Percentiles rank a stretch among this genome's conserved stretches.
phyloP scores from a whole-genome alignment of 2,329 filamentous ascomycete species.

The Monosporascus sp. region DNA sequence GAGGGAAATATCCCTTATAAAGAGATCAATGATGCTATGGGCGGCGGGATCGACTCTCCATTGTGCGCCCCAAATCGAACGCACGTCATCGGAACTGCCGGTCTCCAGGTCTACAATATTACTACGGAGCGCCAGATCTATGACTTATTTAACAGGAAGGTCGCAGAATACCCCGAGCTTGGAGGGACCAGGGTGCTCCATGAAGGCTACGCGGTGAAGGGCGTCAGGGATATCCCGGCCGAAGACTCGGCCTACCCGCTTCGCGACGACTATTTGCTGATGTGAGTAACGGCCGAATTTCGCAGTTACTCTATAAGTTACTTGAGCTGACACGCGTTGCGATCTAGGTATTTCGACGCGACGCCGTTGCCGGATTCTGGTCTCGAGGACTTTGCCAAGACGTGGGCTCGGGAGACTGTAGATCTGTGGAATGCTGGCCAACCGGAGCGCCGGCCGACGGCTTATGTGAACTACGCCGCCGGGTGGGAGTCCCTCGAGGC shows the following conservation, averaged over 20 bases:
- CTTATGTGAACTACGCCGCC: slow-evolving; percentile 6
- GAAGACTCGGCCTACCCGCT: neutral
- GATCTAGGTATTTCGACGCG: neutral
- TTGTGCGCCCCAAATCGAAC: neutral
- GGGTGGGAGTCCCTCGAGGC: slow-evolving; percentile 9
- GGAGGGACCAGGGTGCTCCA: neutral
- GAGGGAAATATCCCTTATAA: slow-evolving; percentile 14
- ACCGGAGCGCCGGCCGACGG: neutral
- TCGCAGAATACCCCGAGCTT: slow-evolving; percentile 1
- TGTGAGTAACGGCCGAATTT: neutral
- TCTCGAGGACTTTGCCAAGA: neutral
- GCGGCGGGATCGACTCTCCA: neutral
- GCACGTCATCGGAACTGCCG: slow-evolving; percentile 4
- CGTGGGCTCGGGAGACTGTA: neutral
- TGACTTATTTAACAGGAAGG: slow-evolving; percentile 9
- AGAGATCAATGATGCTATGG: slow-evolving; percentile 4
- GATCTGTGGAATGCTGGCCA: neutral
- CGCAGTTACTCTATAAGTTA: neutral
- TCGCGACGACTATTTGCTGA: neutral
- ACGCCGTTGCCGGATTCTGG: neutral
- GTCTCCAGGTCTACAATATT: slow-evolving; percentile 12
- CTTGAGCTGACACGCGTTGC: neutral
- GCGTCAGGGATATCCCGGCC: neutral
- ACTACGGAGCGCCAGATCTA: slow-evolving; percentile 16
- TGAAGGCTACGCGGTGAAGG: neutral